A percentile compares a stretch with the other conserved stretches of the same genome.
phyloP scores from a whole-genome alignment of 257 asterid genomes.

The Nicotiana tabacum region DNA sequence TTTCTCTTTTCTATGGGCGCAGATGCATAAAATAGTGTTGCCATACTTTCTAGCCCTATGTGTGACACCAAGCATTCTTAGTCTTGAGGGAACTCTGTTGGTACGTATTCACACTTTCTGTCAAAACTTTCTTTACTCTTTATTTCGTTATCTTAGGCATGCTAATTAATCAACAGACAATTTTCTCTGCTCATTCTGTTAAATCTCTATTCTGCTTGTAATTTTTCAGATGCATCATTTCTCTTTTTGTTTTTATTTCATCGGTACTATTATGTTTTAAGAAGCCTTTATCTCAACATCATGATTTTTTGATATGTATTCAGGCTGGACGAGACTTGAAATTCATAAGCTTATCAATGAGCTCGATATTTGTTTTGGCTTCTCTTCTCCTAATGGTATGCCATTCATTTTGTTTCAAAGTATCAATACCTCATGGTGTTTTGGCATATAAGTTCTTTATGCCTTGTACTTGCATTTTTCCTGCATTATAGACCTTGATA shows the following conservation, averaged over 20 bases:
- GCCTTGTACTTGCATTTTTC: not conserved
- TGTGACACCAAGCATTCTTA: constrained; percentile 79
- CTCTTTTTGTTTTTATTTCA: not conserved
- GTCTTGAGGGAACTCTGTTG: constrained; percentile 93
- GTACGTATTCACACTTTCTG: constrained; percentile 26
- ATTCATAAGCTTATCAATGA: constrained; percentile 84
- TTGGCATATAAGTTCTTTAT: not conserved
- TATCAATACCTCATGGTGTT: not conserved
- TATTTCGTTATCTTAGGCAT: not conserved
- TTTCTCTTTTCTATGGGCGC: constrained; percentile 23
- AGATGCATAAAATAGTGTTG: constrained; percentile 90
- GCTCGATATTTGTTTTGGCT: constrained; percentile 55
- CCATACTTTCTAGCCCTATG: constrained; percentile 82
- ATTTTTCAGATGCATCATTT: not conserved
- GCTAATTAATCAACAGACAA: not conserved
- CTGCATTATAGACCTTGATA: not conserved
- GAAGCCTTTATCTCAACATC: not conserved
- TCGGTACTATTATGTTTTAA: not conserved
- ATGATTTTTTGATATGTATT: not conserved
- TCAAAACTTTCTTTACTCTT: not conserved
- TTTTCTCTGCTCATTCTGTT: not conserved
- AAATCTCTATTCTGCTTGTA: not conserved
- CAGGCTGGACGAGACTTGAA: constrained; percentile 97
- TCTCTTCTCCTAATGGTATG: constrained; percentile 68
- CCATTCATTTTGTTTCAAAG: not conserved